Evolutionary conservation across 495 filamentous ascomycete genomes (phyloP), one percentile per base, ranked within the genome.

Genomic region (Hypoxylon rickii): DNA sequence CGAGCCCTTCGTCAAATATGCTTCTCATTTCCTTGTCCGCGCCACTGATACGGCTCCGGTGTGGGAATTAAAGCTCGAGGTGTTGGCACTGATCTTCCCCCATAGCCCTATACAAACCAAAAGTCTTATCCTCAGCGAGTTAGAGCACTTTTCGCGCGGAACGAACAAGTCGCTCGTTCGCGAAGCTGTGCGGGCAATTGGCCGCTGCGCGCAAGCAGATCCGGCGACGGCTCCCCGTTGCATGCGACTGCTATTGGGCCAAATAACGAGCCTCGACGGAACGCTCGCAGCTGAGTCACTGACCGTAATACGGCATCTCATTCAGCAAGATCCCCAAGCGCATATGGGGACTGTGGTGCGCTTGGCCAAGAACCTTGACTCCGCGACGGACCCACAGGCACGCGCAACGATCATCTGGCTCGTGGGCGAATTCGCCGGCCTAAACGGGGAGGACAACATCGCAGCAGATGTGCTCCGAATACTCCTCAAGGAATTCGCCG

Each of bases 371-470:
- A 88, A 95, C 57, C 82, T 98, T 5, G 92, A 96, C 52, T 85
- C 84, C 2, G 87, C 89, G 7, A 91, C 86, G 1, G 89, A 90
- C 50, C 83, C 94, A 3, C 86, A 88, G 46, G 95, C 94, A 3
- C 79, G 94, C 47, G 93, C 95, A 11, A 93, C 86, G 24, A 96
- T 97, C 53, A 89, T 97, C 59, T 98, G 94, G 94, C 84, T 98
- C 3, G 92, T 98, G 0, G 94, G 94, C 43, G 94, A 98, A 71
- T 97, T 90, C 63, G 83, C 94, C 1, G 89, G 89, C 0, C 61
- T 86, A 8, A 85, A 92, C 51, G 79, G 84, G 2, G 86, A 88
- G 57, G 82, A 89, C 44, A 95, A 94, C 65, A 89, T 98, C 51
- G 94, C 95, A 0, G 84, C 93, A 0, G 94, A 98, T 65, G 92